Evolutionary conservation across 1,284 basidiomycete genomes (phyloP).

Genomic region (Bjerkandera adusta): DNA sequence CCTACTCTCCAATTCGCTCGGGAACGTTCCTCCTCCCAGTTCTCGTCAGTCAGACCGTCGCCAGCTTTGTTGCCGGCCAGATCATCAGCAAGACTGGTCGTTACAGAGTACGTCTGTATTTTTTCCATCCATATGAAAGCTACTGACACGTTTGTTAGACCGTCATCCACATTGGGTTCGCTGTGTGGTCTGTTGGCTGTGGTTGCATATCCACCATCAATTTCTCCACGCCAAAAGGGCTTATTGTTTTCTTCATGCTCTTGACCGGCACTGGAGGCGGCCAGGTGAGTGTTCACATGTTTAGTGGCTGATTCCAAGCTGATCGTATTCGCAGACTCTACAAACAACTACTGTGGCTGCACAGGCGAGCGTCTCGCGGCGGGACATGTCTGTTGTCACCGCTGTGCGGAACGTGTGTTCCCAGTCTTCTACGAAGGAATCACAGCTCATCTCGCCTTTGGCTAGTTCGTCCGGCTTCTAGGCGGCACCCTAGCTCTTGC

Average conservation of each 20-base stretch:
- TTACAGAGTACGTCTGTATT: conserved; percentile 46
- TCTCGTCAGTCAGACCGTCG: conserved; percentile 58
- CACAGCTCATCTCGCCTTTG: background rate
- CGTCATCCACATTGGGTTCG: conserved; percentile 66
- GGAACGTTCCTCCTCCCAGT: conserved; percentile 67
- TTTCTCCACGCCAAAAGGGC: conserved; percentile 43
- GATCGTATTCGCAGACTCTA: conserved; percentile 38
- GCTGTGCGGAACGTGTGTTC: conserved; percentile 57
- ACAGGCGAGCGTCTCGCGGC: conserved; percentile 63
- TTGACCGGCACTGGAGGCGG: conserved; percentile 70
- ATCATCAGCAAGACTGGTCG: conserved; percentile 63
- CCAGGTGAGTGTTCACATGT: conserved; percentile 36
- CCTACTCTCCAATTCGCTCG: conserved; percentile 57
- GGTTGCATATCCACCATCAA: conserved; percentile 67
- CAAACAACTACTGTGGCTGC: conserved; percentile 68
- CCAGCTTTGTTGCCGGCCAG: conserved; percentile 58
- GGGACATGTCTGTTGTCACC: conserved; percentile 72
- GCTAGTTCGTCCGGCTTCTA: conserved; percentile 59
- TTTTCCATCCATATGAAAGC: background rate
- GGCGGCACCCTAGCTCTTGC: conserved; percentile 66
- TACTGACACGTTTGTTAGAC: conserved; percentile 31
- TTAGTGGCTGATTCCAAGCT: background rate
- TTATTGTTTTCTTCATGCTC: conserved; percentile 67
- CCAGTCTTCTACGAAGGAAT: background rate
- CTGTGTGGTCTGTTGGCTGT: conserved; percentile 66